These are phyloP conservation scores for Claviceps humidiphila DNA, from an alignment of 2,329 filamentous ascomycete genomes.

Conservation along the genomic window DNA sequence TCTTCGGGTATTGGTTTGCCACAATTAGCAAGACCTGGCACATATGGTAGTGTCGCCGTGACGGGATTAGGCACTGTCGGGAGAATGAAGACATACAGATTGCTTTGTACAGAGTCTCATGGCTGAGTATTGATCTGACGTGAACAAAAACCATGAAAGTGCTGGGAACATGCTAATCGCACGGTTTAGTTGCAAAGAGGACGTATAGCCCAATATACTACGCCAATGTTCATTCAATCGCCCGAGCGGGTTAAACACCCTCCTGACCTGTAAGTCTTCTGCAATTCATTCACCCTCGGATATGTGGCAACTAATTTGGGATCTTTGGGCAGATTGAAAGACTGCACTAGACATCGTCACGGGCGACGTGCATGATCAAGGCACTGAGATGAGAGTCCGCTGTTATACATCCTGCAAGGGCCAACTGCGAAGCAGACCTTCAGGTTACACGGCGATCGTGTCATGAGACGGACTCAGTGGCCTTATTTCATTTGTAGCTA, in stretches of 20 bases:
- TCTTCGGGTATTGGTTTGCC: constrained; percentile 16
- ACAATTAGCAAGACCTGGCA: constrained; percentile 5
- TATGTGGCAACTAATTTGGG: constrained; percentile 13
- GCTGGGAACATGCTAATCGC: no score
- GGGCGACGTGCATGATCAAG: constrained; percentile 3
- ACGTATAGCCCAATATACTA: constrained; percentile 15
- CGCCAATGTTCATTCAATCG: constrained; percentile 15
- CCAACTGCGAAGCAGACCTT: constrained; percentile 7
- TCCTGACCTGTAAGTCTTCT: constrained; percentile 1
- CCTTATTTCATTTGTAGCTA: background rate
- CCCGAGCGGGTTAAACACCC: constrained; percentile 9
- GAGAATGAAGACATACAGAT: constrained; percentile 15
- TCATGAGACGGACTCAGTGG: background rate
- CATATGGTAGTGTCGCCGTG: constrained; percentile 9
- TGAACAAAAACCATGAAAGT: no score
- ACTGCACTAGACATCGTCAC: constrained; percentile 15
- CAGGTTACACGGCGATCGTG: constrained; percentile 4
- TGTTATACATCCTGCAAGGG: constrained; percentile 5
- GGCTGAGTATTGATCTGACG: constrained; percentile 4
- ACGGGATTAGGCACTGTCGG: constrained; percentile 13
- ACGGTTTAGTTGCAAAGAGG: no score
- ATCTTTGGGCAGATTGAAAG: constrained; percentile 12
- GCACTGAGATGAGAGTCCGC: background rate
- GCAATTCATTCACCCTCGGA: constrained; percentile 14
- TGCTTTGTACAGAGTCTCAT: constrained; percentile 11